Evolutionary conservation across 768 basidiomycete species (phyloP), one percentile per base, ranked within the genome.

Genomic region (Tulasnella sp.): DNA sequence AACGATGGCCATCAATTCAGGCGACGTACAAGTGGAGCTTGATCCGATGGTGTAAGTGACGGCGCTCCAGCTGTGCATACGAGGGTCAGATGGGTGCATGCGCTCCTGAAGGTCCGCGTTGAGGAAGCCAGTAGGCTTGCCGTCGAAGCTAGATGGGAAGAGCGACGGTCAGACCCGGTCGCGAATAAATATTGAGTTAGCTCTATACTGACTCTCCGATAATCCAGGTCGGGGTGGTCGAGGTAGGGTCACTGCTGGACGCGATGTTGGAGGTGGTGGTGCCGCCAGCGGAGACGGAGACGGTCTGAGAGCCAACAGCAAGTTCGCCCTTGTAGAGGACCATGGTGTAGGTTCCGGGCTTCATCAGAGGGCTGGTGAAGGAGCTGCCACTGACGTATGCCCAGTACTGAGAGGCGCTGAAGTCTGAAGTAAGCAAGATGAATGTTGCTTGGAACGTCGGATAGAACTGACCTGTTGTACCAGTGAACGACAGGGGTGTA

Each of bases 361-460:
- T 87, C 84, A 87, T 85, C 79, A 82, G 78, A 11, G 84, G 85
- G 22, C 85, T 83, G 14, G 83, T 84, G 82, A 86, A 87, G 36
- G 82, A 81, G 64, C 85, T 85, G 34, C 79, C 84, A 37, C 83
- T 83, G 34, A 80, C 85, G 25, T 83, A 79, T 5, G 83, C 79
- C 86, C 86, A 87, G 79, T 87, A 87, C 78, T 87, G 86, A 22
- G 85, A 85, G 29, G 81, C 85, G 14, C 84, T 82, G 9, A 64
- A 19, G 12, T 39, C 38, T 34, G 15, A 9, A 0, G 29, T 39
- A 12, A 71, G 15, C 29, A 38, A 22, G 36, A 9, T 42, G 69
- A 34, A 19, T 1, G 0, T 22, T 19, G 36, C 14, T 6, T 19
- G 22, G 22, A 31, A 29, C 4, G 34, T 31, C 34, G 22, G 22